Evolutionary conservation across 2,329 filamentous ascomycete species (phyloP).

Genomic region (Ophiosphaerella herpotricha): DNA sequence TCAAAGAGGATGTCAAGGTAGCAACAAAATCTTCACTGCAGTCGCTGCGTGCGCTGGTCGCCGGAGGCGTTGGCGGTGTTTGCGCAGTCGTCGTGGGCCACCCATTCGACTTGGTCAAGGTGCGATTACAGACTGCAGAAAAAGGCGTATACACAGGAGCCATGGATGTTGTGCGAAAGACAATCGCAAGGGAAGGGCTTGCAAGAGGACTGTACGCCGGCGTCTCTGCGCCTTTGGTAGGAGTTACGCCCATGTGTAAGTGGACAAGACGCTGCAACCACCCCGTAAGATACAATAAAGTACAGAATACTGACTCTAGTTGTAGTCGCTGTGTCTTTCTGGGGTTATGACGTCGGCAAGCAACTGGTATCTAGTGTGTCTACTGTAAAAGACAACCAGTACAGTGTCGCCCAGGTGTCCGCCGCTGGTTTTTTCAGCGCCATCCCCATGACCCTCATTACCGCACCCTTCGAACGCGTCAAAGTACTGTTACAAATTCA

Average conservation of each 20-base stretch:
- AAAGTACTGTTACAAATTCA: constrained; percentile 99
- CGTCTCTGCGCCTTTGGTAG: constrained; percentile 90
- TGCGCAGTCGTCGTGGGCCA: constrained; percentile 93
- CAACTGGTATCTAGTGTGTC: constrained; percentile 74
- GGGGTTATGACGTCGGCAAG: constrained; percentile 95
- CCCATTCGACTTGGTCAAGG: constrained; percentile 97
- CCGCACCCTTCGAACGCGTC: constrained; percentile 97
- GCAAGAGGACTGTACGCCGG: constrained; percentile 87
- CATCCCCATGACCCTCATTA: constrained; percentile 96
- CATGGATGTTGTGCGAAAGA: constrained; percentile 88
- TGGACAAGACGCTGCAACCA: constrained; percentile 25
- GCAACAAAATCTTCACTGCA: constrained; percentile 61
- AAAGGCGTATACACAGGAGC: constrained; percentile 88
- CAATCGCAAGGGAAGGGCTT: constrained; percentile 83
- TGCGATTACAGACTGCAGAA: constrained; percentile 94
- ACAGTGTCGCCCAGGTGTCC: constrained; percentile 84
- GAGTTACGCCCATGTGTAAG: constrained; percentile 99
- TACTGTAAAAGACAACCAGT: constrained; percentile 68
- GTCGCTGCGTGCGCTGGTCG: constrained; percentile 78
- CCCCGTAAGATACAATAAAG: neutral
- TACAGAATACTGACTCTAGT: constrained; percentile 7
- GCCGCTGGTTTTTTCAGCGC: constrained; percentile 93
- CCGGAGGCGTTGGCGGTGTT: constrained; percentile 89
- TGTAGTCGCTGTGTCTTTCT: constrained; percentile 69
- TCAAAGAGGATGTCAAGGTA: constrained; percentile 58